A percentile compares a stretch with the other conserved stretches of the same genome.
These are phyloP conservation scores for Nicotiana undulata DNA, from an alignment of 257 asterid species.

Conservation along the genomic window DNA sequence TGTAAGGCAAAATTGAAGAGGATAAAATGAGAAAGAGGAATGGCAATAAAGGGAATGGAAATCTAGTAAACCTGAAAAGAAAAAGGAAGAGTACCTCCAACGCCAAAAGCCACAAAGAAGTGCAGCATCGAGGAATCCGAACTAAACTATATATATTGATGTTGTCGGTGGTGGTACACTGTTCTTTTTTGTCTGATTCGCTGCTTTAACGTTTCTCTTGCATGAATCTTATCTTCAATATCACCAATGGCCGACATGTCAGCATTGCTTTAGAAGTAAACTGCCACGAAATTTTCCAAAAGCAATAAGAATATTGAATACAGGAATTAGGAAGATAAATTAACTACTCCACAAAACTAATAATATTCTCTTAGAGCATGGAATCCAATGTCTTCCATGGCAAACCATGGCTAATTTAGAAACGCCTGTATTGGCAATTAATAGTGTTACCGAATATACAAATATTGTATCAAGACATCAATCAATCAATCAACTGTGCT, in stretches of 20 bases:
- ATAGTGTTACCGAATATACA: not conserved
- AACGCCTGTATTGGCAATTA: not conserved
- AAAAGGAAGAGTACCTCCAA: not conserved
- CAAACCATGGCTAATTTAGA: not conserved
- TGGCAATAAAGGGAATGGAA: not conserved
- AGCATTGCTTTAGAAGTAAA: not conserved
- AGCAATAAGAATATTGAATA: not conserved
- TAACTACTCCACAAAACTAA: not conserved
- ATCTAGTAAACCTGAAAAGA: not conserved
- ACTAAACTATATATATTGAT: not conserved
- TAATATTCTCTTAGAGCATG: not conserved
- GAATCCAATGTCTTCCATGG: not conserved
- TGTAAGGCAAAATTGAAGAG: not conserved
- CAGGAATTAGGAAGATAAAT: not conserved
- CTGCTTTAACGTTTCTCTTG: not conserved
- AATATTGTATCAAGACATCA: not conserved
- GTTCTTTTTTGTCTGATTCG: not conserved
- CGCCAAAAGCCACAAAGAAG: not conserved
- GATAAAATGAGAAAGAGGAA: not conserved
- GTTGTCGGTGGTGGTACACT: not conserved
- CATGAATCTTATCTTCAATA: not conserved
- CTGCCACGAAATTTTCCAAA: not conserved
- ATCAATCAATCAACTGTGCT: not conserved
- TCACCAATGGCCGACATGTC: not conserved
- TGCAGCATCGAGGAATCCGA: not conserved